Percentiles rank a stretch among this genome's conserved stretches.
Conservation (phyloP, 192 early-diverging fungal genomes). For the Rhizophagus prolifer region DNA sequence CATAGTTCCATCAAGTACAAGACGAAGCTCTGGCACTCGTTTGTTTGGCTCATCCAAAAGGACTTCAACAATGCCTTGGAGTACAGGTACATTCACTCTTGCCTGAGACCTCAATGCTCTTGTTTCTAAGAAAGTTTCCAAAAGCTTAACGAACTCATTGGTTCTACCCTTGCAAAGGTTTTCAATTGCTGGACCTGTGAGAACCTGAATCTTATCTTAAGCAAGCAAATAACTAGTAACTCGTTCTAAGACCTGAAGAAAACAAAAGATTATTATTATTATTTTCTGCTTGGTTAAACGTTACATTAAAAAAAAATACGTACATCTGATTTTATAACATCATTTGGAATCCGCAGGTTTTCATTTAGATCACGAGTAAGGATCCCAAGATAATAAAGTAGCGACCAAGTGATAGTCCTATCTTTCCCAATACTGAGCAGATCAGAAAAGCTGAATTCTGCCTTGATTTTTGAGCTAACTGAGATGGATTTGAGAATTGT, state of each 20-base stretch:
- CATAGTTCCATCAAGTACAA: slow-evolving; percentile 38
- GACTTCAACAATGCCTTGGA: slow-evolving; percentile 38
- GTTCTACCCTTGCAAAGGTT: too few species aligned
- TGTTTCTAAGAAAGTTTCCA: slow-evolving; percentile 33
- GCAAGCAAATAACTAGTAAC: slow-evolving; percentile 31
- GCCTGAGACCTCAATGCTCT: slow-evolving; percentile 30
- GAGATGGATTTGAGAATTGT: slow-evolving; percentile 40
- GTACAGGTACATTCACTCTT: slow-evolving; percentile 33
- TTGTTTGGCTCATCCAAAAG: slow-evolving; percentile 32
- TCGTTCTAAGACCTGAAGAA: slow-evolving; percentile 34
- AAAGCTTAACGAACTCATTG: slow-evolving; percentile 31
- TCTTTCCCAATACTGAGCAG: slow-evolving; percentile 36
- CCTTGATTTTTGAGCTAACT: slow-evolving; percentile 30
- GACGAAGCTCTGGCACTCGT: slow-evolving; percentile 37
- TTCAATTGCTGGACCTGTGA: slow-evolving; percentile 37
- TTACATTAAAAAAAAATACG: slow-evolving; percentile 23
- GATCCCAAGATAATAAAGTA: slow-evolving; percentile 38
- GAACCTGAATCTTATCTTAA: slow-evolving; percentile 34
- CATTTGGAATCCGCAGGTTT: slow-evolving; percentile 35
- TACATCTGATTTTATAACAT: slow-evolving; percentile 38
- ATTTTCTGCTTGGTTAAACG: slow-evolving; percentile 18
- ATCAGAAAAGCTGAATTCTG: slow-evolving; percentile 36
- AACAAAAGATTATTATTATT: slow-evolving; percentile 24
- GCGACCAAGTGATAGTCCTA: slow-evolving; percentile 37
- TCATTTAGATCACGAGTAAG: slow-evolving; percentile 30